phyloP scores from a whole-genome alignment of 129 eudicot genomes.

The Lactuca sativa region DNA sequence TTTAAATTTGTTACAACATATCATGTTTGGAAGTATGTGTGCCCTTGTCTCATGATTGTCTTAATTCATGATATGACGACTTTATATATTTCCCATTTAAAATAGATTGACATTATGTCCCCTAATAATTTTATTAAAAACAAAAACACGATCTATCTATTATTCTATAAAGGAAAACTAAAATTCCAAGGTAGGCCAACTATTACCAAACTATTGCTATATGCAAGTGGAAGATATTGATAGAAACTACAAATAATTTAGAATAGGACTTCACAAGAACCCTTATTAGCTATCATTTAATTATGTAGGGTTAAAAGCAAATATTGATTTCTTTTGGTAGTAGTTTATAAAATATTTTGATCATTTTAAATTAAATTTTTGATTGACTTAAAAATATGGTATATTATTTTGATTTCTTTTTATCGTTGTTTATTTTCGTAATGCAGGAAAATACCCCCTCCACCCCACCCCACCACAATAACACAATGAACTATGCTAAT shows the following conservation, averaged over 20 bases:
- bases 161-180: background rate
- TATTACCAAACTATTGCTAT: slow-evolving; percentile 14
- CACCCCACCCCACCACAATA: too few species aligned
- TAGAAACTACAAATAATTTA: background rate
- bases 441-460: too few species aligned
- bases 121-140: background rate
- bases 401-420: too few species aligned
- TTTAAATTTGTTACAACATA: background rate
- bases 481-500: too few species aligned
- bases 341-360: too few species aligned
- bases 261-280: slow-evolving; percentile 7
- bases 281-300: background rate
- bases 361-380: too few species aligned
- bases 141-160: slow-evolving; percentile 16
- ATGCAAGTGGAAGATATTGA: slow-evolving; percentile 21
- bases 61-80: slow-evolving; percentile 4
- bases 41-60: slow-evolving; percentile 22
- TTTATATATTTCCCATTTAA: slow-evolving; percentile 5
- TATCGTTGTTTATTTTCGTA: too few species aligned
- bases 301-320: background rate
- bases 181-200: slow-evolving; percentile 18
- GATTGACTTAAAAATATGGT: too few species aligned
- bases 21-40: slow-evolving; percentile 16
- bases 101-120: slow-evolving; percentile 21
- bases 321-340: background rate